These are phyloP conservation scores for Cercospora beticola DNA, from an alignment of 2,329 filamentous ascomycete species.

Conservation along the genomic window DNA sequence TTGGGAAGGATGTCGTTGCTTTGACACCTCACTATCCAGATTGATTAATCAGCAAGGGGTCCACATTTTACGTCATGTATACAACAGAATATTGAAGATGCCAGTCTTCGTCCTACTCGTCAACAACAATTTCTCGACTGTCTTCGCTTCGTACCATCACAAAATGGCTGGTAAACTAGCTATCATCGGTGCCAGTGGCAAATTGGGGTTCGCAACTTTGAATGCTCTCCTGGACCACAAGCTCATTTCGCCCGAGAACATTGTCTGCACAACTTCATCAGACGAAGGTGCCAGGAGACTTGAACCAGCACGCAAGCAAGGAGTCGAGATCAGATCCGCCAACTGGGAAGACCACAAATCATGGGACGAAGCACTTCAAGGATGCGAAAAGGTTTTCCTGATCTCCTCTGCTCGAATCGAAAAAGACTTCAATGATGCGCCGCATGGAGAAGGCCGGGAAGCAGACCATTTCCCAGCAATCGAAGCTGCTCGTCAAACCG, in stretches of 20 bases:
- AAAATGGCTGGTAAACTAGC: conserved; percentile 32
- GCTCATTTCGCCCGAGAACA: conserved; percentile 40
- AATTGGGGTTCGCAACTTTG: conserved; percentile 48
- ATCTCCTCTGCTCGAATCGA: conserved; percentile 47
- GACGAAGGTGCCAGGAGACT: conserved; percentile 34
- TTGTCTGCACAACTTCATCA: conserved; percentile 42
- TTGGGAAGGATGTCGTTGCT: not conserved
- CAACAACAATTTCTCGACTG: not conserved
- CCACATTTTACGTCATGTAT: not conserved
- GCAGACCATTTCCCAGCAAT: conserved; percentile 47
- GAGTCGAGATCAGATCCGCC: conserved; percentile 40
- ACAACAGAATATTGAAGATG: not conserved
- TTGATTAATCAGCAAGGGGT: not conserved
- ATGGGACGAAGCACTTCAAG: conserved; percentile 37
- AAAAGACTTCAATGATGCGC: conserved; percentile 47
- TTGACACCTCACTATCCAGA: no score
- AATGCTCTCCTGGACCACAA: conserved; percentile 44
- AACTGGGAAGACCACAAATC: conserved; percentile 44
- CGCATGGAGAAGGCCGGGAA: conserved; percentile 45
- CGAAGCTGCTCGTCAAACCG: conserved; percentile 42
- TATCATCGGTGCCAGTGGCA: conserved; percentile 48
- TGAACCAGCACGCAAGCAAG: conserved; percentile 21
- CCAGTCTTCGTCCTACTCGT: not conserved
- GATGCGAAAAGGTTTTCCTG: conserved; percentile 46
- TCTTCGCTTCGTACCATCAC: no score